phyloP scores from a whole-genome alignment of 371 early-diverging fungal species.

The Syncephalastrum monosporum region DNA sequence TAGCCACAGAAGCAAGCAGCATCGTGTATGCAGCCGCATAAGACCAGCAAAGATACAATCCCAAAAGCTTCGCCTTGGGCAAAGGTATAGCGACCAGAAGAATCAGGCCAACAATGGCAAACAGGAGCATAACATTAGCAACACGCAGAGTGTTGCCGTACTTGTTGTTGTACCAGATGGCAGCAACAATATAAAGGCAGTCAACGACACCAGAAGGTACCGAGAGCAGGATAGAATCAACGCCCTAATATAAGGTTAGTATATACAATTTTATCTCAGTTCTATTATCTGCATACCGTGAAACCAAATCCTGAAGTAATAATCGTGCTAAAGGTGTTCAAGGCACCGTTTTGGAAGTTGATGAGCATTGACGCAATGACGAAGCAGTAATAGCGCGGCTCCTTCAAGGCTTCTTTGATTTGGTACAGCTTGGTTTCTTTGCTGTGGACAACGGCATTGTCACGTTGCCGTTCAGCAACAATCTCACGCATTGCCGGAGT shows the following conservation, averaged over 20 bases:
- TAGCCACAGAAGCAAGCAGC: conserved; percentile 25
- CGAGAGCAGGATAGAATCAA: conserved; percentile 23
- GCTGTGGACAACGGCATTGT: conserved; percentile 20
- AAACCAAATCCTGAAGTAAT: conserved; percentile 27
- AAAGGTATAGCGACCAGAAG: conserved; percentile 25
- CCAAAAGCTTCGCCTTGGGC: conserved; percentile 25
- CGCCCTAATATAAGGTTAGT: conserved; percentile 7
- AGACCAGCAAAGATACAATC: conserved; percentile 28
- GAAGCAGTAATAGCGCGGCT: conserved; percentile 24
- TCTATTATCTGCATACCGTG: conserved; percentile 13
- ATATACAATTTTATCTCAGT: not conserved
- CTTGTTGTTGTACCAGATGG: conserved; percentile 16
- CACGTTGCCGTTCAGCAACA: conserved; percentile 14
- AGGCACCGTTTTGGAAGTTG: conserved; percentile 44
- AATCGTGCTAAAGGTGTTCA: conserved; percentile 23
- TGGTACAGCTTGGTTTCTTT: conserved; percentile 20
- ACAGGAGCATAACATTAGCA: conserved; percentile 13
- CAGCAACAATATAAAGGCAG: conserved; percentile 19
- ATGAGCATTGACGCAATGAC: conserved; percentile 20
- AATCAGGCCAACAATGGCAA: conserved; percentile 24
- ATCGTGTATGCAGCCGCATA: conserved; percentile 25
- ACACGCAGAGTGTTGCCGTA: conserved; percentile 23
- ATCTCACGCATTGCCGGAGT: conserved; percentile 14
- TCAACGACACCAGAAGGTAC: conserved; percentile 32
- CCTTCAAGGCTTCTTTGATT: conserved; percentile 23